Evolutionary conservation across 441 rosid genomes (phyloP).

Genomic region (Populus hybrid): DNA sequence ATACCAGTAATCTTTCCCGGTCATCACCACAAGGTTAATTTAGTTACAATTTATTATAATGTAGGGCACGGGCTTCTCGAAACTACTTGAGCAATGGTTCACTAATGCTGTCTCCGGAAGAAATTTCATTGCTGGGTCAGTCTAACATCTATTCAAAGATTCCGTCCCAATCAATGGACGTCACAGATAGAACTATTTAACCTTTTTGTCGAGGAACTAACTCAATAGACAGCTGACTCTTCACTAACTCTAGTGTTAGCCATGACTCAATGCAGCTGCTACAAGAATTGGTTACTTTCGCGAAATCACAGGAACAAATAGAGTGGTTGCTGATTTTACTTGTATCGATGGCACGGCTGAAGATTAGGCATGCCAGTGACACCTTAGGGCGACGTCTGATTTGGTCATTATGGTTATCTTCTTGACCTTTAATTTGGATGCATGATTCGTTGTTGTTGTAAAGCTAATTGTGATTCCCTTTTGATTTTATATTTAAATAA

Average conservation of each 20-base stretch:
- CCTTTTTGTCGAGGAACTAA: background rate
- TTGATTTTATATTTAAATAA: background rate
- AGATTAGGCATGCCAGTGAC: background rate
- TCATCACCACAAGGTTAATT: slow-evolving; percentile 2
- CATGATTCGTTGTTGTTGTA: slow-evolving; percentile 15
- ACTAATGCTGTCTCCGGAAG: slow-evolving; percentile 58
- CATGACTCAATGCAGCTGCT: background rate
- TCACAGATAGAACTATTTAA: background rate
- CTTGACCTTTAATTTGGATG: slow-evolving; percentile 6
- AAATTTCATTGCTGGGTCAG: slow-evolving; percentile 54
- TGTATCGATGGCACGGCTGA: background rate
- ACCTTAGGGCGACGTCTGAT: background rate
- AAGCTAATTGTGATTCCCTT: slow-evolving; percentile 4
- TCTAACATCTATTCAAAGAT: slow-evolving; percentile 35
- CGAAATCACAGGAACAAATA: background rate
- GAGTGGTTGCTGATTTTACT: background rate
- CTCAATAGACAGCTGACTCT: background rate
- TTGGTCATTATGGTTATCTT: background rate
- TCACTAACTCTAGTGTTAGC: background rate
- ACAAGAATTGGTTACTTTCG: background rate
- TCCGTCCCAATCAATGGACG: slow-evolving; percentile 19
- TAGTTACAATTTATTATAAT: slow-evolving; percentile 6
- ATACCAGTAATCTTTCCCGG: background rate
- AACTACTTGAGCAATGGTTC: slow-evolving; percentile 69
- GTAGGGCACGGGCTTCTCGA: slow-evolving; percentile 59